Conservation (phyloP, 345 rosid species). For the Populus davidiana region DNA sequence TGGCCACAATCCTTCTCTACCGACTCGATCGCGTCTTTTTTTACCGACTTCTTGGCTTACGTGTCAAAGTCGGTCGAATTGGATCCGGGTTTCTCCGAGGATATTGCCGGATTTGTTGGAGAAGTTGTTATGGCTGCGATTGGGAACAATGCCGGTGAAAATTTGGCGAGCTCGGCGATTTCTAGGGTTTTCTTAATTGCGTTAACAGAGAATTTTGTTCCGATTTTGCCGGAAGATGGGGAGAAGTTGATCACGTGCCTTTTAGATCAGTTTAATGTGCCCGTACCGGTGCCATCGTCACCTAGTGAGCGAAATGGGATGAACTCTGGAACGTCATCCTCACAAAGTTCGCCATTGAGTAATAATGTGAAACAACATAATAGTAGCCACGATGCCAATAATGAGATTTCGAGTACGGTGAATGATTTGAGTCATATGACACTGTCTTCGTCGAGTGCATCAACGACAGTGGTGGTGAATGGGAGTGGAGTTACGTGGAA, state of each 20-base stretch:
- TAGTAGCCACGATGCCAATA: conserved; percentile 15
- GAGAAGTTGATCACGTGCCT: conserved; percentile 59
- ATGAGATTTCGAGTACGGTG: conserved; percentile 53
- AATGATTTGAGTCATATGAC: conserved; percentile 48
- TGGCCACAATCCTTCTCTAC: conserved; percentile 79
- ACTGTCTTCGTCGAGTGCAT: conserved; percentile 25
- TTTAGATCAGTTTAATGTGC: conserved; percentile 55
- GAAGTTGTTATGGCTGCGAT: conserved; percentile 59
- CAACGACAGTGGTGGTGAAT: conserved; percentile 35
- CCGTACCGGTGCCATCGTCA: conserved; percentile 38
- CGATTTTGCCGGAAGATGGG: conserved; percentile 63
- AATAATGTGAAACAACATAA: conserved; percentile 32
- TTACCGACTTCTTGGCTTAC: conserved; percentile 60
- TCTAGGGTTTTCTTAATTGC: conserved; percentile 68
- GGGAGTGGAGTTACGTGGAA: conserved; percentile 58
- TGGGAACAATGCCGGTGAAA: conserved; percentile 29
- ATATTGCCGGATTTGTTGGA: conserved; percentile 64
- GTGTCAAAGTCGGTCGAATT: conserved; percentile 45
- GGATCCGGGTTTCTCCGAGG: conserved; percentile 58
- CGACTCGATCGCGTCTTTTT: conserved; percentile 60
- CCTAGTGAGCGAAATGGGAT: conserved; percentile 42
- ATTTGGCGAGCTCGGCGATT: conserved; percentile 42
- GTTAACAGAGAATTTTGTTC: conserved; percentile 62
- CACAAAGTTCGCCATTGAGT: conserved; percentile 67
- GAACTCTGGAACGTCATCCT: conserved; percentile 56